Base-by-base conservation (phyloP, 768 basidiomycete genomes). In the Clavaria fumosa region DNA sequence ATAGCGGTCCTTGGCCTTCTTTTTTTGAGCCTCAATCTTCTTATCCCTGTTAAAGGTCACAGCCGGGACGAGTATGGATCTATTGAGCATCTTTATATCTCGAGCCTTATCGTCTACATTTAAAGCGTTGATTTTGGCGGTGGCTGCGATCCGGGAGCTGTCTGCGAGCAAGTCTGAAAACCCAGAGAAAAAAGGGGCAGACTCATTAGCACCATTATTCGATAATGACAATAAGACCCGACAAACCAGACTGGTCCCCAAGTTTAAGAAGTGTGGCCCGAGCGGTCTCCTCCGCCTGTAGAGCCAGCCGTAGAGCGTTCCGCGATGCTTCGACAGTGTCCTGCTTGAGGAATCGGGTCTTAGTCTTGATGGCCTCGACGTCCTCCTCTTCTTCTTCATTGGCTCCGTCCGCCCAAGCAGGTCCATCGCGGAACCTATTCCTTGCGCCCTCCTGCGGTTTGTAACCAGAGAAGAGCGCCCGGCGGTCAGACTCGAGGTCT, bases 221-320 rank as follows among this genome's bases (percentile, higher is more conserved):
- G n/a, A 30, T 21, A 27, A 37, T 20, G 9, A 37, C 24, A 23
- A 3, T 7, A 14, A 17, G 37, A 4, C 5, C 21, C 19, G 21
- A 53, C 73, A 19, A 43, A 93, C 93, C 93, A 17, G 91, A 96
- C 60, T 99, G 93, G 48, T 85, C 78, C 7, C 84, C 91, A 5
- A 99, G 69, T 51, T 74, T 82, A 40, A 55, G 61, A 14, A 99
- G 52, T 4, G 93, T 99, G 41, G 76, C 78, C 31, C 82, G 64
- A 23, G 84, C 93, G 7, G 89, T 93, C 56, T 99, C 93, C 57
- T 96, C 93, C 0, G 93, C 89, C 56, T 97, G 90, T n/a, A 79
- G 68, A 26, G 91, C 93, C 53, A 96, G 68, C 30, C 89, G 70
- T 36, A 99, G 66, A 9, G 93, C 93, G 58, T 97, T 96, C 48